Conservation (phyloP, 495 filamentous ascomycete genomes). For the Trichoderma virens region DNA sequence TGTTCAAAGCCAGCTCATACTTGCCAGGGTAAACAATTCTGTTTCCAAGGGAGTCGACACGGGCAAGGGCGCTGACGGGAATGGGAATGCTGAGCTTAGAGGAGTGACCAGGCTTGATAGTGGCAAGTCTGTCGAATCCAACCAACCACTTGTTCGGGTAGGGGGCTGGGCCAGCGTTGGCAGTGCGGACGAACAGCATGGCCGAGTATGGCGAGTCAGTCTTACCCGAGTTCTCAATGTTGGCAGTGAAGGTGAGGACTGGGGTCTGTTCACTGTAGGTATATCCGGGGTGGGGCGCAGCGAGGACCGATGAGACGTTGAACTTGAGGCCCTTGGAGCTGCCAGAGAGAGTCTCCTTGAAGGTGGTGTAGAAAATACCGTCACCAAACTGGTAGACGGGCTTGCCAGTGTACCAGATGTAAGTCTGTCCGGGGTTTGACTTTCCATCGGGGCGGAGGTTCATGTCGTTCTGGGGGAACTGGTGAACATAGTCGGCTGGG, state of each 20-base stretch:
- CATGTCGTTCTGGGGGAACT: constrained; percentile 37
- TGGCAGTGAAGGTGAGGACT: constrained; percentile 30
- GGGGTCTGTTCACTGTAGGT: constrained; percentile 37
- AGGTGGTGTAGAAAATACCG: constrained; percentile 40
- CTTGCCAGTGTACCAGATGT: constrained; percentile 33
- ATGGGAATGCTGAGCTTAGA: constrained; percentile 37
- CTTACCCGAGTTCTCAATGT: constrained; percentile 45
- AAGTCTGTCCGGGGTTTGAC: constrained; percentile 34
- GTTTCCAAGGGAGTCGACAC: constrained; percentile 51
- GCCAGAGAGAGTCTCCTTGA: constrained; percentile 38
- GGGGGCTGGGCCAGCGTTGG: constrained; percentile 49
- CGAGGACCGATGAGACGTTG: constrained; percentile 14
- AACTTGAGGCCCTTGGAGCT: constrained; percentile 23
- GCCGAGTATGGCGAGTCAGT: constrained; percentile 51
- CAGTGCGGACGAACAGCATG: constrained; percentile 45
- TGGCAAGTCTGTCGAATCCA: constrained; percentile 48
- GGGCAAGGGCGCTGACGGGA: constrained; percentile 49
- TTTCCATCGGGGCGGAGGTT: constrained; percentile 26
- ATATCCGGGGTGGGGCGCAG: constrained; percentile 7
- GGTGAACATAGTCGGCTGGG: constrained; percentile 31
- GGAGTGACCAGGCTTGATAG: constrained; percentile 32
- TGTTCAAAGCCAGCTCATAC: constrained; percentile 28
- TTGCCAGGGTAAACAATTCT: constrained; percentile 57
- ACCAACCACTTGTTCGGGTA: constrained; percentile 58
- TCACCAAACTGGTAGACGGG: constrained; percentile 42